Base-by-base conservation (phyloP, 2,329 filamentous ascomycete genomes). In the Nothophaeocryptopus gaeumannii region DNA sequence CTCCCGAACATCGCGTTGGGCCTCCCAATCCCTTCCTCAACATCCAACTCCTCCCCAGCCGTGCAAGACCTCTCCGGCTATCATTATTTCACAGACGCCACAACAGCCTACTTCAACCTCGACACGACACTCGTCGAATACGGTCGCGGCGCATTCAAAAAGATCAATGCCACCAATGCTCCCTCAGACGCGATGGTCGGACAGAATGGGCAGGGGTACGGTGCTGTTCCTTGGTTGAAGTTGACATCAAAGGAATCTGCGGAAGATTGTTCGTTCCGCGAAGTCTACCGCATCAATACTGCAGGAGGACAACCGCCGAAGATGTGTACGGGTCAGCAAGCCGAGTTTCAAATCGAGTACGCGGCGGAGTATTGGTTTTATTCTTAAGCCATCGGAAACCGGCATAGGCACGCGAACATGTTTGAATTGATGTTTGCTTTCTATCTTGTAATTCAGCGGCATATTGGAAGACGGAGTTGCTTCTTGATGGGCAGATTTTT, bases 251-350 rank as follows among this genome's bases (percentile, higher is more conserved):
- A 77, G 16, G 72, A 77, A 12, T n/a, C 72, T 70, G 47, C 47
- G 14, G 67, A 71, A 1, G 57, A 79, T 78, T n/a, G 84, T 1
- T 81, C 80, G 2, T 81, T 88, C 59, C 80, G 84, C 67, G 83
- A 89, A 67, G 84, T 96, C 16, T 97, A 92, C 72, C 81, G 92
- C 10, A 73, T 96, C 38, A 79, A 88, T 62, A 97, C 92, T 9
- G 89, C 86, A 1, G 91, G 90, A 20, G 92, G 92, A 9, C 81
- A 78, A 39, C 72, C 89, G 2, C 91, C 91, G 0, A 74, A 79
- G 20, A 87, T 83, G 0, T 97, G 92, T 67, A 67, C 79, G 31
- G 86, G 82, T 9, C 77, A 82, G 75, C 68, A 76, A 0, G 74
- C 77, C 9, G 64, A 70, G 1, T 91, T 96, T 59, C 74, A 84